These are phyloP conservation scores for Datisca glomerata DNA, from an alignment of 306 rosid species.

Conservation along the genomic window DNA sequence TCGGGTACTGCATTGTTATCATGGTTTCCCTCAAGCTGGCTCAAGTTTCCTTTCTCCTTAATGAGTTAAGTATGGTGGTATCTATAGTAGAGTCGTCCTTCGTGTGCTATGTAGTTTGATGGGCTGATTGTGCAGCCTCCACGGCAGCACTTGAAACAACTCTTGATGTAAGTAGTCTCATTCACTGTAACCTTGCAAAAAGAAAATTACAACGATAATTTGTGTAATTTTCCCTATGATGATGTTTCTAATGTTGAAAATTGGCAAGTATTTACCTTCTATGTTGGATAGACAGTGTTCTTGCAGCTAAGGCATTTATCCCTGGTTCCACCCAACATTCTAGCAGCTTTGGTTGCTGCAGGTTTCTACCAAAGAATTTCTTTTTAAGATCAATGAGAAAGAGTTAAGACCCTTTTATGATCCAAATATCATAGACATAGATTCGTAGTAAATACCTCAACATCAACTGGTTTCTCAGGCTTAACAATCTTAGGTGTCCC, in stretches of 20 bases:
- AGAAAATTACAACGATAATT: no score
- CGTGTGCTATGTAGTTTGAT: slow-evolving; percentile 93
- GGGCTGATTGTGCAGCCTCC: slow-evolving; percentile 98
- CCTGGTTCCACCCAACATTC: slow-evolving; percentile 92
- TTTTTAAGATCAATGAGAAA: not conserved
- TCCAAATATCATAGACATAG: no score
- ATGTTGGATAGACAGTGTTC: slow-evolving; percentile 87
- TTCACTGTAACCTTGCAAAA: slow-evolving; percentile 93
- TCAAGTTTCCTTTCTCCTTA: slow-evolving; percentile 88
- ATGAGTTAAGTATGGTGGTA: slow-evolving; percentile 91
- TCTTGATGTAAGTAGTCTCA: slow-evolving; percentile 90
- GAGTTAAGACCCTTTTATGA: no score
- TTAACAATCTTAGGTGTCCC: slow-evolving; percentile 89
- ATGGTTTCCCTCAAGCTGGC: slow-evolving; percentile 90
- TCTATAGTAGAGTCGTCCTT: slow-evolving; percentile 93
- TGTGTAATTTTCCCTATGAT: no score
- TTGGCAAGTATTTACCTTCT: no score
- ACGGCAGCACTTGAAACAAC: slow-evolving; percentile 93
- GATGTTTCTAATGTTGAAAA: no score
- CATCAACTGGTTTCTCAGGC: slow-evolving; percentile 58
- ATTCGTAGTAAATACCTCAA: slow-evolving; percentile 27
- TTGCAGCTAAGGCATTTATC: slow-evolving; percentile 94
- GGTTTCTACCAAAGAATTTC: slow-evolving; percentile 42
- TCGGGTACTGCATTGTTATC: no score
- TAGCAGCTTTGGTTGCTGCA: slow-evolving; percentile 45